Base-by-base conservation (phyloP, 495 filamentous ascomycete genomes). In the Lasiosphaeria miniovina region DNA sequence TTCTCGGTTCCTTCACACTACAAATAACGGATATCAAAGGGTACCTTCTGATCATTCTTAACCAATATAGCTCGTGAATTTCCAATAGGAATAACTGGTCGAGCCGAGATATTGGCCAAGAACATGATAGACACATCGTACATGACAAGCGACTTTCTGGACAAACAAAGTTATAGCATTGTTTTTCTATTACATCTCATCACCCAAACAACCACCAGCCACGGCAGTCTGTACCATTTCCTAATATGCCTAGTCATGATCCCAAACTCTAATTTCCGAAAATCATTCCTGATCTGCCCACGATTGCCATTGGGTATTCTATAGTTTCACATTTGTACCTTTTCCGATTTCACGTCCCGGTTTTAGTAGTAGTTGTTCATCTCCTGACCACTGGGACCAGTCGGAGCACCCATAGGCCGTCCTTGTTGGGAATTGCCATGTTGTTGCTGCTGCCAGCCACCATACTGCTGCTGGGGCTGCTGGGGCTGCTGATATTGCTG, bases 331-430 rank as follows among this genome's bases (percentile, higher is more conserved):
- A 49, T 14, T 40, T 36, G 41, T 34, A 35, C 55, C 45, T 35
- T 57, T 53, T 17, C 34, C 12, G 15, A 31, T 56, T 31, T 34
- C 4, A 1, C 24, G 24, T 24, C 24, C 24, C 24, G 24, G 43
- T 35, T 35, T 48, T 64, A 67, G 51, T 69, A 69, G 38, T 63
- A 69, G 31, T 61, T 65, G 45, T 67, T 65, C 60, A 69, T 36
- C 24, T 65, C 65, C 53, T 52, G 35, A 33, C 61, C 61, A 11
- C 55, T 46, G 14, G 52, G 14, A 12, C 58, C 58, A 49, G 53
- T 54, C 9, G 58, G 48, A 17, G 58, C 58, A 12, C 64, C 64
- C 49, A 52, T 36, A 10, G 43, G 33, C 41, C 61, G 61, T 17
- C 50, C 52, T 43, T 58, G 34, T 43, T 50, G 54, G 24, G 24